Base-by-base conservation (phyloP, 2,329 filamentous ascomycete genomes). In the Falciphora oryzae region DNA sequence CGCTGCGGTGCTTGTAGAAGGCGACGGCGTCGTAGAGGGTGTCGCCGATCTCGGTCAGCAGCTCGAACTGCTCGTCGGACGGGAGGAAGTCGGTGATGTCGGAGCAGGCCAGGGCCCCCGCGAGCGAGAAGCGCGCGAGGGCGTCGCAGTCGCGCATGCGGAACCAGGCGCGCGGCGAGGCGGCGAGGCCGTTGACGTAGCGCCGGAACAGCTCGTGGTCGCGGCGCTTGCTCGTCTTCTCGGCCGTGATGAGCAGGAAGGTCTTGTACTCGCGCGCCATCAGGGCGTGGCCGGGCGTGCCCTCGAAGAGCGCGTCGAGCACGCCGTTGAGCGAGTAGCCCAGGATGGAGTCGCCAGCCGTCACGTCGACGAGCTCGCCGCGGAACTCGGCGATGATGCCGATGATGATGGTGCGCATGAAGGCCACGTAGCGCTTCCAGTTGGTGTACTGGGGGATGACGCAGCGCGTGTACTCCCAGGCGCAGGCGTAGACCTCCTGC, bases 131-230 rank as follows among this genome's bases (percentile, higher is more conserved):
- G 25, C 75, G 70, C 16, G 67, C 67, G 1, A 76, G 66, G 18
- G 72, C 73, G 65, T 76, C 74, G 44, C 68, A 69, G 65, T 76
- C 74, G 13, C 74, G 72, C 56, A 75, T 64, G 10, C 74, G 73
- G 67, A 76, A 75, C 72, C 72, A 73, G 22, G 64, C 62, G 59
- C 66, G 56, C 0, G 74, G 74, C 0, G 68, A 70, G 10, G 62
- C 56, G 14, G 70, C 69, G 2, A 76, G 68, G 1, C 67, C 69
- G 38, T 70, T 67, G 18, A 71, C 68, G 63, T 76, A 75, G 38
- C 70, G 70, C 1, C 66, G 67, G 67, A 75, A 75, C 11, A 74
- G 65, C 57, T 71, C 67, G 1, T 63, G 64, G 57, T 66, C 25
- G 6, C 64, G 62, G 0, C 63, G 58, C 22, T 63, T 35, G 64